phyloP scores from a whole-genome alignment of 257 asterid genomes.

The Nicotiana attenuata region DNA sequence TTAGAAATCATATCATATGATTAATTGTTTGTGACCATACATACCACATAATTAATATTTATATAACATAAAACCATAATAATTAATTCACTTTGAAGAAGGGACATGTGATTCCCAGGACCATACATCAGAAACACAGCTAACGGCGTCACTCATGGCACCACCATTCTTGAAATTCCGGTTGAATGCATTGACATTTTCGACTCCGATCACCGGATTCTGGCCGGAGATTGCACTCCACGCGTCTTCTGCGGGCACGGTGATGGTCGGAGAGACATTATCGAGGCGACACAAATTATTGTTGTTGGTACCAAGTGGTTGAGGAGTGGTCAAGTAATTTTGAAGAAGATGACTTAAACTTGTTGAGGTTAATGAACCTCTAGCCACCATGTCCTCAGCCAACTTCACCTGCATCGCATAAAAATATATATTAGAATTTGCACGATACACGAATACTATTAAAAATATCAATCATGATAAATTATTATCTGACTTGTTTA shows the following conservation, averaged over 20 bases:
- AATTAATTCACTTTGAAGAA: constrained; percentile 36
- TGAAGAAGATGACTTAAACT: constrained; percentile 72
- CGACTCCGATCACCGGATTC: constrained; percentile 17
- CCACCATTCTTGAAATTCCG: constrained; percentile 36
- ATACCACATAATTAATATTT: neutral
- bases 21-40: neutral
- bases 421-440: no score
- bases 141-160: constrained; percentile 24
- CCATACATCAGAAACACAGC: constrained; percentile 51
- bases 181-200: constrained; percentile 27
- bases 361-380: constrained; percentile 70
- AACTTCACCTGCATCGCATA: constrained; percentile 57
- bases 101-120: constrained; percentile 53
- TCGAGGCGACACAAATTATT: constrained; percentile 30
- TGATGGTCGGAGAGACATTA: constrained; percentile 35
- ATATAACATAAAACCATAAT: neutral
- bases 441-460: no score
- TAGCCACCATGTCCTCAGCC: constrained; percentile 80
- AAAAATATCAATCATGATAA: no score
- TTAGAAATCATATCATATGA: no score
- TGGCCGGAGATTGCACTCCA: constrained; percentile 26
- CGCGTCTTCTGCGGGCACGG: constrained; percentile 27
- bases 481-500: no score
- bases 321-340: constrained; percentile 56
- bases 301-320: constrained; percentile 20